Evolutionary conservation across 1,139 yeast species (phyloP).

Genomic region (Suhomyces chickasaworum): DNA sequence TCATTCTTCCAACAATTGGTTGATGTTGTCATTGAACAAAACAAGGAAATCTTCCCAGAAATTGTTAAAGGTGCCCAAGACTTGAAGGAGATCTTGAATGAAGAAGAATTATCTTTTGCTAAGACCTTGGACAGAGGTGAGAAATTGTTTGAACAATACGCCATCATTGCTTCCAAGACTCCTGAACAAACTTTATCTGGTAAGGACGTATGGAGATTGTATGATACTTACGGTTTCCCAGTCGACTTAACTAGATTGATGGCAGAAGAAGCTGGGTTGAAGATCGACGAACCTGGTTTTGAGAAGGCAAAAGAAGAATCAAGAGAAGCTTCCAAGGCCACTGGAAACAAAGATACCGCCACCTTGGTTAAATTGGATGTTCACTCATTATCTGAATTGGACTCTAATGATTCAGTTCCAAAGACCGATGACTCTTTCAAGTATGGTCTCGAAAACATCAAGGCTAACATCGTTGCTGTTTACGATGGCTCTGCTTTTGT

Average conservation of each 20-base stretch:
- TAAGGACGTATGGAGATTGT: constrained; percentile 95
- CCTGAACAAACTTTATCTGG: constrained; percentile 82
- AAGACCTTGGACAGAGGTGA: constrained; percentile 98
- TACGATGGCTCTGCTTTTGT: constrained; percentile 69
- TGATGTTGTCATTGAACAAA: constrained; percentile 90
- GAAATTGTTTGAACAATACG: constrained; percentile 90
- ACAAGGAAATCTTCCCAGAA: constrained; percentile 89
- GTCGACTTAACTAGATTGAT: constrained; percentile 94
- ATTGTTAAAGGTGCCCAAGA: constrained; percentile 68
- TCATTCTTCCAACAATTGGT: constrained; percentile 88
- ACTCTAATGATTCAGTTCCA: constrained; percentile 59
- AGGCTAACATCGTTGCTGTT: constrained; percentile 68
- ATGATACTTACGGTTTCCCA: constrained; percentile 99
- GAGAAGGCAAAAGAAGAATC: constrained; percentile 87
- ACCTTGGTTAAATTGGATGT: constrained; percentile 80
- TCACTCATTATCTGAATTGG: constrained; percentile 74
- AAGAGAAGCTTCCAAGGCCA: constrained; percentile 92
- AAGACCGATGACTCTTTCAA: constrained; percentile 83
- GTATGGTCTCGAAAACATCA: constrained; percentile 64
- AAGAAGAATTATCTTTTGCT: constrained; percentile 93
- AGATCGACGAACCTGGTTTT: constrained; percentile 87
- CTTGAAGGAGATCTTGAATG: constrained; percentile 87
- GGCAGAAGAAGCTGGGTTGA: constrained; percentile 98
- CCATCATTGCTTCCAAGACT: constrained; percentile 74
- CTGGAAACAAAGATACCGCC: constrained; percentile 62